A percentile compares a stretch with the other conserved stretches of the same genome.
Evolutionary conservation across 305 asterid species (phyloP).

Genomic region (Andrographis paniculata): DNA sequence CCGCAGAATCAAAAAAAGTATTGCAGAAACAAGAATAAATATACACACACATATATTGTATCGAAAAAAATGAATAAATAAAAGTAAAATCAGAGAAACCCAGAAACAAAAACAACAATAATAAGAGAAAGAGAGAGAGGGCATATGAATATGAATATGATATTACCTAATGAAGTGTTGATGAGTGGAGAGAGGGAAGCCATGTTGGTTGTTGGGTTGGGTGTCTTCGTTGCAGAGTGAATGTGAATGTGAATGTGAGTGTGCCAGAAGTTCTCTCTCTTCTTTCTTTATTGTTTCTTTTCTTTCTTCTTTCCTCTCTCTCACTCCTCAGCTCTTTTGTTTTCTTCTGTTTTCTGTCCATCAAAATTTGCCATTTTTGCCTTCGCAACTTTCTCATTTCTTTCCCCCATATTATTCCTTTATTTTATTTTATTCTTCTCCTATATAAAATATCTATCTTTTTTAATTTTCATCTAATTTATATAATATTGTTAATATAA

Average conservation of each 20-base stretch:
- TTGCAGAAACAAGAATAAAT: not conserved
- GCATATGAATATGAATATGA: too few species aligned
- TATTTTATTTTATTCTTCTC: not conserved
- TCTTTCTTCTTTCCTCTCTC: slow-evolving; percentile 34
- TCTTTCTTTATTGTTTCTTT: too few species aligned
- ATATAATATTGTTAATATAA: too few species aligned
- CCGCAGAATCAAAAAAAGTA: slow-evolving; percentile 15
- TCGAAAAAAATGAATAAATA: not conserved
- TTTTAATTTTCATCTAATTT: too few species aligned
- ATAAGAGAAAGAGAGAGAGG: slow-evolving; percentile 14
- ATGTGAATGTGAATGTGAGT: too few species aligned
- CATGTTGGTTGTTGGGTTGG: slow-evolving; percentile 36
- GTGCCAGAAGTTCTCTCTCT: too few species aligned
- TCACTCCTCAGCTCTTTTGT: slow-evolving; percentile 40
- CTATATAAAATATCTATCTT: too few species aligned
- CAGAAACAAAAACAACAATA: not conserved
- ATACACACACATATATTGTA: not conserved
- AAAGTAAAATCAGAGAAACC: slow-evolving; percentile 12
- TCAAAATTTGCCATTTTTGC: slow-evolving; percentile 21
- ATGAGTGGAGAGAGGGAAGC: slow-evolving; percentile 29
- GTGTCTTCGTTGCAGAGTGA: too few species aligned
- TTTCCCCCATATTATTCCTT: not conserved
- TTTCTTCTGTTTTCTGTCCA: slow-evolving; percentile 18
- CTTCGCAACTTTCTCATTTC: slow-evolving; percentile 14
- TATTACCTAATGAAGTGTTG: slow-evolving; percentile 32